Percentiles rank a stretch among this genome's conserved stretches.
phyloP scores from a whole-genome alignment of 2,329 filamentous ascomycete species.

The Pseudogymnoascus sp. region DNA sequence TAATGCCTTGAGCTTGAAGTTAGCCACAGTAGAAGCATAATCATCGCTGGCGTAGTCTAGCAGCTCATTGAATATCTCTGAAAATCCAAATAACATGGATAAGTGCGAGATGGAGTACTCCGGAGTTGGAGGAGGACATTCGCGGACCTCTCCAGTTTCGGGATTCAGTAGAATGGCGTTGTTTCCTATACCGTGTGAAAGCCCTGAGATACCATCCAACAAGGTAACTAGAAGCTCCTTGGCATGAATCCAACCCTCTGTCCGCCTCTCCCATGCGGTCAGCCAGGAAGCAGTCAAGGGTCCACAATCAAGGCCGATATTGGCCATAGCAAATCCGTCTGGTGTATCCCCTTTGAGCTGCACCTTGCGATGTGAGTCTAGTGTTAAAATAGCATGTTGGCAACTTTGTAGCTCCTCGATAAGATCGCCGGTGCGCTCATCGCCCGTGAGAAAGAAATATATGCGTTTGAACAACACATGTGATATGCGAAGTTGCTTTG shows the following conservation, averaged over 20 bases:
- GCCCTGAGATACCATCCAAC: neutral
- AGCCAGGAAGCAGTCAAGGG: slow-evolving; percentile 7
- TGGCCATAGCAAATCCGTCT: slow-evolving; percentile 2
- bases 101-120: slow-evolving; percentile 4
- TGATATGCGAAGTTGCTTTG: slow-evolving; percentile 55
- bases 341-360: neutral
- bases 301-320: slow-evolving; percentile 9
- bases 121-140: slow-evolving; percentile 5
- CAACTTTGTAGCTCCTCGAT: slow-evolving; percentile 35
- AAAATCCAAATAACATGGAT: neutral
- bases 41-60: neutral
- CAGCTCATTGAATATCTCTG: neutral
- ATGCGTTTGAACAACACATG: slow-evolving; percentile 40
- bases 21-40: neutral
- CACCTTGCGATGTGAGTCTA: slow-evolving; percentile 10
- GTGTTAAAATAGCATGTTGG: neutral
- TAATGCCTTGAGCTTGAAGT: slow-evolving; percentile 2
- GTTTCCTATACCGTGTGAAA: slow-evolving; percentile 3
- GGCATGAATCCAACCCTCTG: neutral
- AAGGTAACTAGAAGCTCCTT: neutral
- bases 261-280: slow-evolving; percentile 9
- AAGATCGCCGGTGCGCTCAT: slow-evolving; percentile 45
- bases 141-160: neutral
- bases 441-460: slow-evolving; percentile 27
- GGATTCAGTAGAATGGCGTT: slow-evolving; percentile 8